Evolutionary conservation across 2,329 filamentous ascomycete genomes (phyloP).

Genomic region (Teratosphaeria nubilosa): DNA sequence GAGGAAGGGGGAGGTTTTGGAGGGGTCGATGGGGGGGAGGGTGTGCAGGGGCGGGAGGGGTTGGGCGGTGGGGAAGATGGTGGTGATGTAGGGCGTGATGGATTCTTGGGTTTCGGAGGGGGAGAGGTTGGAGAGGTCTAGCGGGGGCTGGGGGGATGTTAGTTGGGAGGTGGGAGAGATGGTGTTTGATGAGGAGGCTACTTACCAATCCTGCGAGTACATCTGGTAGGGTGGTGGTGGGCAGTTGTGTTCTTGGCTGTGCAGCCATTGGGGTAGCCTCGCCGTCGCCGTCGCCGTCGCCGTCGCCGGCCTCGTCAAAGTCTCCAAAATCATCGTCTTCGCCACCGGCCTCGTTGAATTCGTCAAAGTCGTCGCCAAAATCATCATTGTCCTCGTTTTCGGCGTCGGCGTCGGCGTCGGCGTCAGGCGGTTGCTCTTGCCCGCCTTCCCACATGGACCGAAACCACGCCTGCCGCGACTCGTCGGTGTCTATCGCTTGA

Average conservation of each 20-base stretch:
- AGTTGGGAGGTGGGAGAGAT: not conserved
- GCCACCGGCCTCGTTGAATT: slow-evolving; percentile 43
- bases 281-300: slow-evolving; percentile 27
- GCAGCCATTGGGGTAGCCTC: slow-evolving; percentile 29
- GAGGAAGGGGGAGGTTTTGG: slow-evolving; percentile 54
- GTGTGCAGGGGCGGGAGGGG: slow-evolving; percentile 8
- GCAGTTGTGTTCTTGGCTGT: slow-evolving; percentile 23
- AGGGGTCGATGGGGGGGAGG: slow-evolving; percentile 17
- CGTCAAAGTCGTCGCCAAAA: slow-evolving; percentile 58
- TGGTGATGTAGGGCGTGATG: slow-evolving; percentile 56
- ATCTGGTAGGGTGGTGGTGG: slow-evolving; percentile 12
- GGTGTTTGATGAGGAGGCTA: slow-evolving; percentile 12
- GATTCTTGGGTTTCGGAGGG: slow-evolving; percentile 50
- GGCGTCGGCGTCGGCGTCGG: slow-evolving; percentile 29
- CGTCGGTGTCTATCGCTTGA: slow-evolving; percentile 25
- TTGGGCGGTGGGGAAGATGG: slow-evolving; percentile 47
- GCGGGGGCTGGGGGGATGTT: slow-evolving; percentile 15
- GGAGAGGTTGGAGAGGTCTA: slow-evolving; percentile 21
- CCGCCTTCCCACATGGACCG: slow-evolving; percentile 23
- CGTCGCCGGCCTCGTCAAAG: slow-evolving; percentile 33
- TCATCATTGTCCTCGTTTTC: slow-evolving; percentile 56
- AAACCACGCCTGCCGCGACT: slow-evolving; percentile 24
- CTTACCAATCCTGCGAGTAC: slow-evolving; percentile 40
- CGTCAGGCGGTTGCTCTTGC: slow-evolving; percentile 5
- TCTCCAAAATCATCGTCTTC: slow-evolving; percentile 41